These are phyloP conservation scores for Nigrospora sphaerica DNA, from an alignment of 2,329 filamentous ascomycete genomes.

Conservation along the genomic window DNA sequence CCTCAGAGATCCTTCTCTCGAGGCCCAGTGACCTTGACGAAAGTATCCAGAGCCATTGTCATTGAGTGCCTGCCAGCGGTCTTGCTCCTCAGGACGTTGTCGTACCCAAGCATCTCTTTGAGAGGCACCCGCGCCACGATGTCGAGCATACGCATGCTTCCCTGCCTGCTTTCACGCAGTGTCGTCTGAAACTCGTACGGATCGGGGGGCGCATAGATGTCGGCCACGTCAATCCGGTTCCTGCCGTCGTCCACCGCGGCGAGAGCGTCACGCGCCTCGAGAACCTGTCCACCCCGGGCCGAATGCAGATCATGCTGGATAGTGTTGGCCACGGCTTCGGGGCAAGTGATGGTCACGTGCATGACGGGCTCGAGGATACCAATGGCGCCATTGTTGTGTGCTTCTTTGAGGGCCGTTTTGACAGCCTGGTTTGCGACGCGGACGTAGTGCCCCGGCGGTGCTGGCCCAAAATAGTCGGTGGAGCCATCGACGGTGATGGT, in stretches of 20 bases:
- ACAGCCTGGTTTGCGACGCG: constrained; percentile 56
- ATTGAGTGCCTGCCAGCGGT: constrained; percentile 70
- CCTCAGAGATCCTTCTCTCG: constrained; percentile 41
- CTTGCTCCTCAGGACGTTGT: constrained; percentile 80
- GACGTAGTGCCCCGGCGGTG: constrained; percentile 62
- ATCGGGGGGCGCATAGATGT: constrained; percentile 83
- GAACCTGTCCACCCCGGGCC: constrained; percentile 65
- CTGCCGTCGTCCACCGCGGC: constrained; percentile 53
- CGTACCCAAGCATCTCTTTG: constrained; percentile 94
- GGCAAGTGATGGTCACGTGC: constrained; percentile 78
- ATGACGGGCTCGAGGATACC: constrained; percentile 89
- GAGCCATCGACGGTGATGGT: constrained; percentile 60
- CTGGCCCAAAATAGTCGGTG: constrained; percentile 57
- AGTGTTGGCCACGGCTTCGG: constrained; percentile 71
- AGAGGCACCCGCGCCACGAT: constrained; percentile 85
- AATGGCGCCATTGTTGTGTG: constrained; percentile 46
- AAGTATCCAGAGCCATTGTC: constrained; percentile 52
- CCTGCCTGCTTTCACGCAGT: constrained; percentile 40
- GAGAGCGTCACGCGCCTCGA: constrained; percentile 69
- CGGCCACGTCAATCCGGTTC: constrained; percentile 55
- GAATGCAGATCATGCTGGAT: constrained; percentile 78
- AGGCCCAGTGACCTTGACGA: constrained; percentile 46
- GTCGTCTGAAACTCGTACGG: constrained; percentile 63
- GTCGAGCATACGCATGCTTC: constrained; percentile 43
- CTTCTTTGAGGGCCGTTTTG: constrained; percentile 58